Evolutionary conservation across 768 basidiomycete species (phyloP), one percentile per base, ranked within the genome.

Genomic region (Termitomyces sp.): DNA sequence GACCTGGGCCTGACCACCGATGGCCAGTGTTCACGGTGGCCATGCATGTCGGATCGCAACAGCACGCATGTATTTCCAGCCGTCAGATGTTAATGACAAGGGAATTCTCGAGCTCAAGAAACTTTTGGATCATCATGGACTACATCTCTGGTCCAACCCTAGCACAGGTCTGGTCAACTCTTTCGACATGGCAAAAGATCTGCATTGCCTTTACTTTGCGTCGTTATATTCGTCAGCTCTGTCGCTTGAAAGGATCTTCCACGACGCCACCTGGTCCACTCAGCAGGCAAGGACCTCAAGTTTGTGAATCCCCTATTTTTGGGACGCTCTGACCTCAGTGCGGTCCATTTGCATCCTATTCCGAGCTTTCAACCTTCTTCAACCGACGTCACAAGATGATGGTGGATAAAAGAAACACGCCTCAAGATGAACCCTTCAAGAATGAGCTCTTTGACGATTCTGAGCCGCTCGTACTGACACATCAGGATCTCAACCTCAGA

Each of bases 401-500:
- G 16, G 7, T 21, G 23, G 23, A 38, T 3, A 8, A 6, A n/a
- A 42, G 42, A 19, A 8, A 44, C 3, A 11, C 38, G 6, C 42
- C 56, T 17, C 19, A 52, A 40, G 56, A 60, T 53, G 42, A 62
- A 29, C 61, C 57, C 23, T 40, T 38, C 9, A 52, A 53, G 31
- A 46, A 34, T 3, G 51, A 47, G n/a, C 21, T 35, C 17, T 63
- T 63, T 42, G 64, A 60, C 48, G 48, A 64, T 55, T 63, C 62
- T 7, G 41, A 34, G 31, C 68, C 65, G 55, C 61, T 66, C 3
- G 68, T 68, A 38, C 53, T 68, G 37, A 63, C 63, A 6, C 62
- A 67, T 51, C 59, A 63, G 40, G 59, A 65, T 57, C 41, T 69
- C 31, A 63, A 50, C 54, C 57, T 53, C 16, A 54, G 54, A 14